Conservation (phyloP, 257 asterid genomes). For the Scutellaria baicalensis region DNA sequence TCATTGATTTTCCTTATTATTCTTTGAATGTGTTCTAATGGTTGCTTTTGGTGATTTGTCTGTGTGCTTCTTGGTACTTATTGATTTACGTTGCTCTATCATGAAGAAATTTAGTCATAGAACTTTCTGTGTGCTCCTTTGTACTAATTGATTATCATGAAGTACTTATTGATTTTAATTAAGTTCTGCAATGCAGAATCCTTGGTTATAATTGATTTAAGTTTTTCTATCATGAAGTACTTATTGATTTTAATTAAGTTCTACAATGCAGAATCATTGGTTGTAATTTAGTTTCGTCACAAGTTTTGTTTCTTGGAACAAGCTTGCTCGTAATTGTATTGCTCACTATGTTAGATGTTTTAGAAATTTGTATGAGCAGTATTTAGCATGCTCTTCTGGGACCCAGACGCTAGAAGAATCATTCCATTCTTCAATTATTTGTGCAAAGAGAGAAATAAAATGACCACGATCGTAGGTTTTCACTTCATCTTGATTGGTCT, state of each 20-base stretch:
- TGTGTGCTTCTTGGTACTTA: not conserved
- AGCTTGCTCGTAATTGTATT: not conserved
- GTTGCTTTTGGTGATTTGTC: not conserved
- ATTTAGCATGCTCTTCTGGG: too few relatives aligned
- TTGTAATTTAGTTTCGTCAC: not conserved
- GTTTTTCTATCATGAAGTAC: too few relatives aligned
- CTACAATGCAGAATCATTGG: too few relatives aligned
- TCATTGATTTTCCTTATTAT: not conserved
- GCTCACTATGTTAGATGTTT: slow-evolving; percentile 1
- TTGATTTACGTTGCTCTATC: not conserved
- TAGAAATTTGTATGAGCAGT: not conserved
- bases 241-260: too few relatives aligned
- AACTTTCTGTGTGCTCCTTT: not conserved
- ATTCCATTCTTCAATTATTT: too few relatives aligned
- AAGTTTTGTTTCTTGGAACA: not conserved
- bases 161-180: not conserved
- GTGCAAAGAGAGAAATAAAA: too few relatives aligned
- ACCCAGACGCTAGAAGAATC: too few relatives aligned
- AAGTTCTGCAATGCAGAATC: not conserved
- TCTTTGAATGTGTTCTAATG: not conserved
- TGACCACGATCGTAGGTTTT: too few relatives aligned
- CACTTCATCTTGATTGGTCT: too few relatives aligned
- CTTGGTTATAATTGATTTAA: too few relatives aligned
- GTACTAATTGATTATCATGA: not conserved
- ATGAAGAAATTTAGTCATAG: not conserved